Base-by-base conservation (phyloP, 345 rosid genomes). In the Gossypium ekmanianum region DNA sequence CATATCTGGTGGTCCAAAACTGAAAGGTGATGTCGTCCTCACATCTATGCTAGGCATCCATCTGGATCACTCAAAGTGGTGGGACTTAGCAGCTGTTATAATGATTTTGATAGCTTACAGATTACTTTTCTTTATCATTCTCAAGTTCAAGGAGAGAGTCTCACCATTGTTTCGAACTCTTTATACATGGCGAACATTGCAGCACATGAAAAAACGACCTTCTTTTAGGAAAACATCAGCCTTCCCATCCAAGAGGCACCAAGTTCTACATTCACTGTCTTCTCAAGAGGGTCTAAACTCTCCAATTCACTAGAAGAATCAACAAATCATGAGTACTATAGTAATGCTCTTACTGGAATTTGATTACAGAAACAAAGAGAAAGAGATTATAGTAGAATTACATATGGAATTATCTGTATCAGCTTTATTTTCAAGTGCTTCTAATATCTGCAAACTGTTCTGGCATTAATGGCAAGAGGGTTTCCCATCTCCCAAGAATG, bases 261-360 rank as follows among this genome's bases (percentile, higher is more conserved):
- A 87, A 18, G 82, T 85, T 66, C 87, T 62, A 41, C 81, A 78
- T 70, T 82, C 95, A 7, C 74, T 91, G 41, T 85, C 93, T 72
- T 88, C 93, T 68, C 93, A 86, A 82, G 95, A 90, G 79, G 93
- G 93, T 47, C 90, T 89, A 9, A 79, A 72, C 74, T 85, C 88
- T 57, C 94, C 91, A 14, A 61, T 83, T 43, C 80, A 78, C 61
- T 79, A 81, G 82, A 72, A 71, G 54, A 43, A 68, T n/a, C 59
- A 22, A 50, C 47, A 61, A 16, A 11, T 58, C 18, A 58, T 22
- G 18, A 73, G 47, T 17, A 24, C 13, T 47, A 39, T 61, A 3
- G 68, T 17, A 61, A 44, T 61, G 55, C 57, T 24, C 64, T 17
- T 29, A 27, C 57, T 61, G 14, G 9, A 24, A 10, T 14, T 73